Evolutionary conservation across 768 basidiomycete genomes (phyloP).

Genomic region (Kwoniella sp.): DNA sequence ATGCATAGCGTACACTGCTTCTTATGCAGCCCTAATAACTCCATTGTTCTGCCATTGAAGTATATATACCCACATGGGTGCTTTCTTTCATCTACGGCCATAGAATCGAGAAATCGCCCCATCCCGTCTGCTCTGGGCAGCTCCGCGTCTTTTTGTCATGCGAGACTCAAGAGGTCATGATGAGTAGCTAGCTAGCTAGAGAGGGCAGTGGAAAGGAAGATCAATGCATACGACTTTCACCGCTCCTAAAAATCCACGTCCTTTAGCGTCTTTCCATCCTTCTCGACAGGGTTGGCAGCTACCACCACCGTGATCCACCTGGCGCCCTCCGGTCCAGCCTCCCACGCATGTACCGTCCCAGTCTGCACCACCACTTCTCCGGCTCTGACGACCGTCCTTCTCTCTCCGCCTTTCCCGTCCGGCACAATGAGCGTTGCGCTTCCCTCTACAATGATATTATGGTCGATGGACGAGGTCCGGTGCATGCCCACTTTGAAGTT

Average conservation of each 20-base stretch:
- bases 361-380: constrained; percentile 55
- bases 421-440: constrained; percentile 41
- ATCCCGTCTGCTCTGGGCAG: neutral
- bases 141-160: too few relatives aligned
- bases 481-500: constrained; percentile 44
- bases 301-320: constrained; percentile 52
- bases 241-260: constrained; percentile 41
- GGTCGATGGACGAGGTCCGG: constrained; percentile 52
- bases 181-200: too few relatives aligned
- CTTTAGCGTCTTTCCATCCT: constrained; percentile 27
- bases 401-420: constrained; percentile 29
- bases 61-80: neutral
- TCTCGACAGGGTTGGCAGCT: constrained; percentile 38
- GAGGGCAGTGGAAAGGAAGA: too few relatives aligned
- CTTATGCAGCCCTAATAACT: too few relatives aligned
- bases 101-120: neutral
- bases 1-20: too few relatives aligned
- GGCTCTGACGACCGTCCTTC: constrained; percentile 37
- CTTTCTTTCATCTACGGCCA: neutral
- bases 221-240: neutral
- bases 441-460: constrained; percentile 50
- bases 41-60: too few relatives aligned
- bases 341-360: constrained; percentile 54
- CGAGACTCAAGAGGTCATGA: too few relatives aligned
- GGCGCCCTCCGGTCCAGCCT: constrained; percentile 46